Conservation (phyloP, 345 rosid genomes). For the Raphanus raphanistrum region DNA sequence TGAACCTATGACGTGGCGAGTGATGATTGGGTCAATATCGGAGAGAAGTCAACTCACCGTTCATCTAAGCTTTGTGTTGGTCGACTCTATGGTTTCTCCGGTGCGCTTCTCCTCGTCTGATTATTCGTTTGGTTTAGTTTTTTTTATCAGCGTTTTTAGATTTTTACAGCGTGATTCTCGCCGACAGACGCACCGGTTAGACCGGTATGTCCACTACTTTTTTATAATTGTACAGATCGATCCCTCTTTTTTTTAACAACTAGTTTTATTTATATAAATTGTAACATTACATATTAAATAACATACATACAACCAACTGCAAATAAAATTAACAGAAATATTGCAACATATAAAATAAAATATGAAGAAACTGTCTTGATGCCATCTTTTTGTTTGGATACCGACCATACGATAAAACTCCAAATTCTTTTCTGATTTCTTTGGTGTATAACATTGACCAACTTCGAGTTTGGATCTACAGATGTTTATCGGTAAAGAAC, state of each 20-base stretch:
- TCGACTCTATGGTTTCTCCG: conserved; percentile 34
- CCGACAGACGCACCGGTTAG: conserved; percentile 25
- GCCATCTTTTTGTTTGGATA: too few species aligned
- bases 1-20: conserved; percentile 34
- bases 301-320: too few species aligned
- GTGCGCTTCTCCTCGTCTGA: conserved; percentile 43
- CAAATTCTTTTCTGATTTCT: too few species aligned
- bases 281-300: too few species aligned
- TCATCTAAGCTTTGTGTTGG: conserved; percentile 26
- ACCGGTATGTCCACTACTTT: conserved; percentile 25
- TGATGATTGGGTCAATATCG: conserved; percentile 30
- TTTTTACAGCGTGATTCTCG: conserved; percentile 25
- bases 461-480: neutral
- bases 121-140: conserved; percentile 16
- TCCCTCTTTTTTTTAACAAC: neutral
- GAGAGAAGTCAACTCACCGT: conserved; percentile 38
- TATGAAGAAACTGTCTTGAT: too few species aligned
- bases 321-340: too few species aligned
- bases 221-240: neutral
- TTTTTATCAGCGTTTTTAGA: neutral
- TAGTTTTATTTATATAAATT: too few species aligned
- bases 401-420: too few species aligned
- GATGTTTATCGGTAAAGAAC: neutral
- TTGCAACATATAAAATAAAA: too few species aligned
- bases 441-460: neutral